Base-by-base conservation (phyloP, 2,329 filamentous ascomycete genomes). In the Fusarium sp. region DNA sequence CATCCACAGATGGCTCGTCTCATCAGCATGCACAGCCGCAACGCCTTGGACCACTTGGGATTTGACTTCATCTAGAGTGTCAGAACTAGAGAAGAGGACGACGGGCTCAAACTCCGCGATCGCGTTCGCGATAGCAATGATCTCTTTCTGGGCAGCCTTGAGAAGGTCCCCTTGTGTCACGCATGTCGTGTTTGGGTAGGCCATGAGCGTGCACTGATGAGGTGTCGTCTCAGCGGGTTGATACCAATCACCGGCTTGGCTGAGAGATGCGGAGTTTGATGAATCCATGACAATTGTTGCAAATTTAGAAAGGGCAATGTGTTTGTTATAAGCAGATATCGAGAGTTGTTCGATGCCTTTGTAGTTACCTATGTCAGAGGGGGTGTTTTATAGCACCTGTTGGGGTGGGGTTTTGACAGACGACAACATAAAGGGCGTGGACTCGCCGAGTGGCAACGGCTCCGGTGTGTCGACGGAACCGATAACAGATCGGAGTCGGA, bases 161-260 rank as follows among this genome's bases (percentile, higher is more conserved):
- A 51, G 18, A 15, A 51, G 9, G 6, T 51, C 47, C 13, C 47
- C 47, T 2, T 31, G 12, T 11, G 47, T 37, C 6, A 6, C 36
- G 16, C 34, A 39, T 2, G 50, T 52, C 6, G 23, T 4, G 11
- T 52, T 52, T 9, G 50, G 50, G 23, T 52, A 52, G 12, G 50
- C 36, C 50, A 52, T 52, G 23, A 52, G 50, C 11, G 50, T 52
- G 36, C 50, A 52, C 16, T 52, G 36, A 30, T 52, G 50, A 13
- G 23, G 50, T 52, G 36, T 52, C 9, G 50, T 52, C 50, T 52
- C 50, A 4, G 50, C 50, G n/a, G 50, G 50, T 11, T 52, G 50
- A 18, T 52, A 40, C 34, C 50, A 39, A 18, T 40, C 50, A 13
- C 31, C 15, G 12, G 18, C 31, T 34, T 34, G 31, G 11, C 31